Base-by-base conservation (phyloP, 148 eudicot genomes). In the Gaultheria prostrata region DNA sequence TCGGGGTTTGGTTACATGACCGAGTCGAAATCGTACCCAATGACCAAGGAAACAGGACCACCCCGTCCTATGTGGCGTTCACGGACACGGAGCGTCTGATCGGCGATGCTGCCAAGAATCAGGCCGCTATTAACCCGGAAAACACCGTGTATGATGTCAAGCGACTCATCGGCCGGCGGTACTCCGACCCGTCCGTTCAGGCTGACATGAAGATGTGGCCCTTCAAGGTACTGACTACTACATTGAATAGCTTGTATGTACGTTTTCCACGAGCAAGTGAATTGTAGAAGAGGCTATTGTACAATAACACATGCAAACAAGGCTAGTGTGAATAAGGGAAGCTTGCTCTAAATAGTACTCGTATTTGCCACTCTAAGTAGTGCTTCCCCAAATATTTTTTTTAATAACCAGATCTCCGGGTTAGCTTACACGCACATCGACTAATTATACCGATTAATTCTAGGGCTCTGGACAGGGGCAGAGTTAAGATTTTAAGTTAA, bases 101-200 rank as follows among this genome's bases (percentile, higher is more conserved):
- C 54, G 89, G 89, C 1, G 87, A 84, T 67, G 87, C 89, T 26
- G 90, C 90, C 83, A 86, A 84, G 85, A 88, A 88, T 48, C 90
- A 88, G 78, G 90, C 84, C 13, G 88, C 90, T 13, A 82, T 88
- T 83, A 88, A 88, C 83, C 90, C 88, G 0, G 74, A 57, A 43
- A 86, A 88, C 88, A 88, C 90, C 28, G 90, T 88, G 28, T 88
- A 82, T 33, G 84, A 87, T 83, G 89, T 85, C 73, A 87, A 87
- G 82, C 83, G 89, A 4, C 83, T 87, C 70, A 87, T 87, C 72
- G 87, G 85, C 77, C 85, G 85, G 8, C 87, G 83, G 0, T 82
- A 72, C 65, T 53, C 85, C 20, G 87, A 87, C 35, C 85, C 85
- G 0, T 87, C 89, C 3, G 87, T 87, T 4, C 85, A 87, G 67